Evolutionary conservation across 2,329 filamentous ascomycete genomes (phyloP).

Genomic region (Dothistroma pini): DNA sequence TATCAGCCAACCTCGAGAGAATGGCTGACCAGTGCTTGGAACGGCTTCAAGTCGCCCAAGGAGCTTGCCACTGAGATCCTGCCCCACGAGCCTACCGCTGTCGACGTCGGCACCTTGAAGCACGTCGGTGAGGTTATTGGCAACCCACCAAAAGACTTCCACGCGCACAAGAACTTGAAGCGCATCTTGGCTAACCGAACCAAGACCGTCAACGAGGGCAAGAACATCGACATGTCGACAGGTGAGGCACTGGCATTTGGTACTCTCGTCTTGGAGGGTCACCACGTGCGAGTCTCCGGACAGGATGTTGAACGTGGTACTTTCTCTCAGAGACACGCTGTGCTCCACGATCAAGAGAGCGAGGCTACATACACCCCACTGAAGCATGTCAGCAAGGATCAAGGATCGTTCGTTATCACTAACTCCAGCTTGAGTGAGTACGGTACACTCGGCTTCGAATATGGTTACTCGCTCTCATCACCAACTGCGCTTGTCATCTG

Average conservation of each 20-base stretch:
- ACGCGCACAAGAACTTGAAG: slow-evolving; percentile 91
- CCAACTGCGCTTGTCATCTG: slow-evolving; percentile 98
- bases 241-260: slow-evolving; percentile 95
- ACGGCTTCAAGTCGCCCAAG: slow-evolving; percentile 99
- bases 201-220: slow-evolving; percentile 87
- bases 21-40: slow-evolving; percentile 98
- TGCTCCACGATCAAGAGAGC: slow-evolving; percentile 95
- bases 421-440: slow-evolving; percentile 85
- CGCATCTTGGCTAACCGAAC: slow-evolving; percentile 86
- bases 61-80: slow-evolving; percentile 92
- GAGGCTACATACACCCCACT: slow-evolving; percentile 92
- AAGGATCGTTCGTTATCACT: slow-evolving; percentile 92
- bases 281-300: slow-evolving; percentile 95
- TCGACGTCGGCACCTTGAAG: slow-evolving; percentile 68
- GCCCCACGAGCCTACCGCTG: slow-evolving; percentile 82
- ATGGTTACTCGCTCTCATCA: slow-evolving; percentile 95
- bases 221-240: slow-evolving; percentile 96
- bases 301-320: slow-evolving; percentile 99
- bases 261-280: slow-evolving; percentile 82
- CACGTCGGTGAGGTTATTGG: slow-evolving; percentile 81
- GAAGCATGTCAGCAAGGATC: slow-evolving; percentile 82
- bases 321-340: slow-evolving; percentile 95
- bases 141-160: slow-evolving; percentile 76
- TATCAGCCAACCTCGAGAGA: slow-evolving; percentile 96
- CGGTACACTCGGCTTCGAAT: slow-evolving; percentile 87